Conservation (phyloP, 2,329 filamentous ascomycete species). For the Chaetomium sp. region DNA sequence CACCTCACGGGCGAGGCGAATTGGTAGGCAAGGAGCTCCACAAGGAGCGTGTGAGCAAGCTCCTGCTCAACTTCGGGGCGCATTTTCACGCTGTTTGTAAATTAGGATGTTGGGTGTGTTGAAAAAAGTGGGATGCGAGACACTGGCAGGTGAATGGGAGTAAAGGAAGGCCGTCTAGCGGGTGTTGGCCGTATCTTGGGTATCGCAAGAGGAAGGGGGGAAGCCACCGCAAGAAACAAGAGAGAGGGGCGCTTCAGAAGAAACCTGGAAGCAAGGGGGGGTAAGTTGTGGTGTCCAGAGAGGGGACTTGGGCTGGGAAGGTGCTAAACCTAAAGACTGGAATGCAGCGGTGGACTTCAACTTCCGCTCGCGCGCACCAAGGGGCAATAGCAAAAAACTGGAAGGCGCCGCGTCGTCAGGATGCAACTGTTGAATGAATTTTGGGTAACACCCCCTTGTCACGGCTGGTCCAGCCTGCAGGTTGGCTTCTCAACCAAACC, state of each 20-base stretch:
- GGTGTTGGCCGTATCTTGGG: conserved; percentile 13
- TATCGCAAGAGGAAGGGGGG: background rate
- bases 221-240: background rate
- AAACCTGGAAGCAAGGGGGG: conserved; percentile 22
- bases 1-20: conserved; percentile 98
- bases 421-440: conserved; percentile 37
- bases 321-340: conserved; percentile 3
- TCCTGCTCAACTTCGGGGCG: conserved; percentile 99
- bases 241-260: conserved; percentile 4
- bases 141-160: background rate
- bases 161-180: background rate
- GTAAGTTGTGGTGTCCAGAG: background rate
- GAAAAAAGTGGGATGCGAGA: background rate
- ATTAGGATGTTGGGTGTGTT: conserved; percentile 12
- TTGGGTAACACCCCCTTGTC: conserved; percentile 28
- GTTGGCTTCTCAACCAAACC: conserved; percentile 36
- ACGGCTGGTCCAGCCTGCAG: conserved; percentile 25
- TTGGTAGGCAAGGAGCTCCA: conserved; percentile 98
- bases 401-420: conserved; percentile 27
- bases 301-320: conserved; percentile 6
- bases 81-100: conserved; percentile 58
- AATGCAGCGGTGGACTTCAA: conserved; percentile 15
- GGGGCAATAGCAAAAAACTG: conserved; percentile 33
- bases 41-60: conserved; percentile 95
- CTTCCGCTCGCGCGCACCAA: conserved; percentile 23